phyloP scores from a whole-genome alignment of 2,329 filamentous ascomycete species.

The Atkinsonella texensis region DNA sequence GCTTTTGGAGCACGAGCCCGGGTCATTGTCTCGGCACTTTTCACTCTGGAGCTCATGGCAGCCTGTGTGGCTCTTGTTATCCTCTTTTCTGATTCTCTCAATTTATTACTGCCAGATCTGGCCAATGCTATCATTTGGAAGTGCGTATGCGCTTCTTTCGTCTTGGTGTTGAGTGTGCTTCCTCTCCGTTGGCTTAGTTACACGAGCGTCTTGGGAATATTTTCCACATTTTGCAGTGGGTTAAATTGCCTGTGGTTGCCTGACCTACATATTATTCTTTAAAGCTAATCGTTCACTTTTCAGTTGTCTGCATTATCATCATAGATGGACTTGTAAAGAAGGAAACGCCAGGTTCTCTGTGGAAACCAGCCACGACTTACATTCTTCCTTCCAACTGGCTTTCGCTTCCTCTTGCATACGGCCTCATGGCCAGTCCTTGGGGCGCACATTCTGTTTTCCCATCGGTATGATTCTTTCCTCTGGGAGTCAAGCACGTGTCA shows the following conservation, averaged over 20 bases:
- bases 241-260: conserved; percentile 15
- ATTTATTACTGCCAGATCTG: conserved; percentile 62
- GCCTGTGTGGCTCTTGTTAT: conserved; percentile 84
- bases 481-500: not conserved
- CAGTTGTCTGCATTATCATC: conserved; percentile 74
- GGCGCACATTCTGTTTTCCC: conserved; percentile 63
- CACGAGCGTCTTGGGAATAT: conserved; percentile 84
- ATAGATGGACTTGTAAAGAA: conserved; percentile 79
- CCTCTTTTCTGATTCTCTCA: conserved; percentile 83
- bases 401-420: conserved; percentile 77
- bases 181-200: conserved; percentile 77
- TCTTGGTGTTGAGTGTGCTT: conserved; percentile 74
- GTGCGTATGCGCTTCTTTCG: conserved; percentile 62
- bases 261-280: not conserved
- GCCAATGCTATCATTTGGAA: conserved; percentile 66
- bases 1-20: conserved; percentile 77
- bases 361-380: conserved; percentile 67
- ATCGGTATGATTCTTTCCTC: conserved; percentile 38
- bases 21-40: conserved; percentile 71
- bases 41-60: conserved; percentile 76
- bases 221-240: conserved; percentile 79
- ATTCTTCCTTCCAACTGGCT: conserved; percentile 79
- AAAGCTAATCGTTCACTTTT: conserved; percentile 1
- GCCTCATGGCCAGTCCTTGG: conserved; percentile 71
- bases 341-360: conserved; percentile 67